Base-by-base conservation (phyloP, 169 alveolate genomes). In the Plasmodium gonderi region DNA sequence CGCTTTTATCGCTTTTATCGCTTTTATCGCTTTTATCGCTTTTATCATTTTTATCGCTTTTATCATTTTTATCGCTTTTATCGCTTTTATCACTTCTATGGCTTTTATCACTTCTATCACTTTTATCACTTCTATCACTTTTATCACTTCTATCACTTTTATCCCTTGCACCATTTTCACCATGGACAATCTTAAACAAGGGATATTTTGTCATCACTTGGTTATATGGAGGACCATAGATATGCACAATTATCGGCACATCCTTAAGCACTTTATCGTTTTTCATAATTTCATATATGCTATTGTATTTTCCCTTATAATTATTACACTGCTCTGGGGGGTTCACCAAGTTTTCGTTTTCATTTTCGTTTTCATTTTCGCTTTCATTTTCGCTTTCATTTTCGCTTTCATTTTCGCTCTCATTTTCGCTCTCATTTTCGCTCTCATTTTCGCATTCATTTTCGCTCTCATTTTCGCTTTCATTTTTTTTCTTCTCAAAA, bases 211-310 rank as follows among this genome's bases (percentile, higher is more conserved):
- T 89, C 51, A 67, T 20, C 80, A 80, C 77, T 45, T 93, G 81
- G 74, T 90, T 87, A 47, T 79, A 80, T 69, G 93, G 95, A 44
- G 93, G 90, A 11, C 95, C 92, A 79, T 82, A 79, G 20, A 79
- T 77, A 76, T 89, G 95, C 45, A 80, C 26, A 78, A 91, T 72
- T 45, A 91, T 91, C n/a, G 95, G 93, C 2, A 40, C 72, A 4
- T 87, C 93, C 33, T 76, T 77, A 51, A 54, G 14, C 29, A 77
- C 49, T 9, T 76, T 76, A 40, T 76, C 93, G 47, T 54, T 65
- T 8, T 87, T 87, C 33, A 54, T n/a, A 44, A 87, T 42, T n/a
- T 64, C 72, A 33, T 67, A 36, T 68, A 75, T 33, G 20, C 40
- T 33, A 40, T 54, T 64, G 44, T 42, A 0, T 69, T 65, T 77